Evolutionary conservation across 2,329 filamentous ascomycete species (phyloP).

Genomic region (Hyphodiscus sp.): DNA sequence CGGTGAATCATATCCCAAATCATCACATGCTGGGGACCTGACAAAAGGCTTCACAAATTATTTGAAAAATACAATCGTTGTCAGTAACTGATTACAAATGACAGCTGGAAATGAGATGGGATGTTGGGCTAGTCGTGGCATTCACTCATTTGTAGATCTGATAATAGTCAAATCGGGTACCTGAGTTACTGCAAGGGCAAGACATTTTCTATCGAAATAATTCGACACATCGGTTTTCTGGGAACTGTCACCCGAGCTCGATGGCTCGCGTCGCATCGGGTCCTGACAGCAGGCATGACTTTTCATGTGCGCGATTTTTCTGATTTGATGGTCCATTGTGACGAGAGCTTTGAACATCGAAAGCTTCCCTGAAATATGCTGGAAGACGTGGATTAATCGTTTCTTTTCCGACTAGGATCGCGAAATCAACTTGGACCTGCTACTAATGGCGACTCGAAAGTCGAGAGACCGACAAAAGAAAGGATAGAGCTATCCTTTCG

Average conservation of each 20-base stretch:
- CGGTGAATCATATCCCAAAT: not conserved
- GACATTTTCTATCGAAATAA: not conserved
- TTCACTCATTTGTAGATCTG: not conserved
- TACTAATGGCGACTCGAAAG: too few relatives aligned
- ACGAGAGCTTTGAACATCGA: too few relatives aligned
- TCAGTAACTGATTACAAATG: too few relatives aligned
- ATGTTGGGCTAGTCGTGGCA: not conserved
- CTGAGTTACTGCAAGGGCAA: not conserved
- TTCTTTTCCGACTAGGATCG: not conserved
- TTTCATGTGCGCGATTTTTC: not conserved
- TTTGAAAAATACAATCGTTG: not conserved
- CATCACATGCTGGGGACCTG: not conserved
- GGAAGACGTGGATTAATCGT: not conserved
- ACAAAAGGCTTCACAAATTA: not conserved
- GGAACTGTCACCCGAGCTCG: not conserved
- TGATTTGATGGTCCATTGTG: not conserved
- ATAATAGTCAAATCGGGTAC: not conserved
- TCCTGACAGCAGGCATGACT: not conserved
- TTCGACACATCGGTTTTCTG: not conserved
- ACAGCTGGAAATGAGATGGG: not conserved
- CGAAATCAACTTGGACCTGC: not conserved
- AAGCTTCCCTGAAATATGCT: too few relatives aligned
- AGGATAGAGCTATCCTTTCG: not conserved
- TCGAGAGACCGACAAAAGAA: not conserved
- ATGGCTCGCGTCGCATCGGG: not conserved